A percentile compares a stretch with the other conserved stretches of the same genome.
Evolutionary conservation across 768 basidiomycete genomes (phyloP).

Genomic region (Suillus discolor): DNA sequence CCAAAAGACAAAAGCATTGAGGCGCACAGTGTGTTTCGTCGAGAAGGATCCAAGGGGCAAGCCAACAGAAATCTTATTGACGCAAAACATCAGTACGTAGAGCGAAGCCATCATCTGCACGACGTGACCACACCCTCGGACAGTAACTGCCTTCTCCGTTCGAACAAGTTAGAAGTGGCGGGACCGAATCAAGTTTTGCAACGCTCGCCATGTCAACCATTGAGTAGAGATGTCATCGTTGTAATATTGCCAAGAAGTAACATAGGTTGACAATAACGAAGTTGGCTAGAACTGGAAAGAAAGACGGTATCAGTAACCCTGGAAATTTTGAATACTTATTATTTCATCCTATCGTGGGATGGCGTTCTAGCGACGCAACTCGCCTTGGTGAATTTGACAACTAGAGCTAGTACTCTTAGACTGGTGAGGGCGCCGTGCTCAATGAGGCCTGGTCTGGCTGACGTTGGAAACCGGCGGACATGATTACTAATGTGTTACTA

Average conservation of each 20-base stretch:
- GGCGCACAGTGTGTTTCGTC: constrained; percentile 30
- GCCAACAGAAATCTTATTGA: constrained; percentile 26
- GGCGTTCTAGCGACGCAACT: background rate
- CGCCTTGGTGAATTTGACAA: constrained; percentile 14
- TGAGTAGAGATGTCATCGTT: constrained; percentile 18
- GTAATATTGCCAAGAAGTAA: constrained; percentile 21
- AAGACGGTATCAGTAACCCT: background rate
- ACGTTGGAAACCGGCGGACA: too few species aligned
- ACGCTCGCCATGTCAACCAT: constrained; percentile 38
- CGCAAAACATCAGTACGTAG: constrained; percentile 31
- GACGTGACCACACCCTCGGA: constrained; percentile 24
- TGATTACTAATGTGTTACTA: constrained; percentile 2
- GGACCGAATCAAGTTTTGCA: constrained; percentile 35
- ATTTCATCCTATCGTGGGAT: constrained; percentile 7
- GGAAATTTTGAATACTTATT: constrained; percentile 7
- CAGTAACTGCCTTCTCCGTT: constrained; percentile 23
- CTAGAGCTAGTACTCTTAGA: background rate
- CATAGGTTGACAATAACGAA: constrained; percentile 29
- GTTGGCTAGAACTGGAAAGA: constrained; percentile 25
- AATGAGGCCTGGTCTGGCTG: too few species aligned
- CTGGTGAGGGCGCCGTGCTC: background rate
- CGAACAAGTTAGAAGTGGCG: constrained; percentile 30
- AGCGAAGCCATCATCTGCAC: constrained; percentile 20
- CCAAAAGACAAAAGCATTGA: constrained; percentile 38
- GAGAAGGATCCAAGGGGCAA: constrained; percentile 33